phyloP scores from a whole-genome alignment of 371 early-diverging fungal genomes.

The Entomophthora muscae region DNA sequence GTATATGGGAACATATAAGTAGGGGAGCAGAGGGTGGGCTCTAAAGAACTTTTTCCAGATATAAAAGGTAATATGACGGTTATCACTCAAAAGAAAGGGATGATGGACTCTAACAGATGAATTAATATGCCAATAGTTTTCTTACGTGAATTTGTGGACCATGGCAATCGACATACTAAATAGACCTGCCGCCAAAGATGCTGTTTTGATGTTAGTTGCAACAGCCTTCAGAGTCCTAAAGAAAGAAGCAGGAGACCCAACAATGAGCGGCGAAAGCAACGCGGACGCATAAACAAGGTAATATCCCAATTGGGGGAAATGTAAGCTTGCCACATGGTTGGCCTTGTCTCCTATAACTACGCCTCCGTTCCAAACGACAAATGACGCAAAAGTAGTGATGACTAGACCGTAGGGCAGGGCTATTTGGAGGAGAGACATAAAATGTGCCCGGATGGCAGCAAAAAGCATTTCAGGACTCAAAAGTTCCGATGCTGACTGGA shows the following conservation, averaged over 20 bases:
- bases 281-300: slow-evolving; percentile 45
- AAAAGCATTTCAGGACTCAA: not conserved
- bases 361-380: slow-evolving; percentile 63
- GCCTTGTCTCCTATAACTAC: slow-evolving; percentile 78
- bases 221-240: not conserved
- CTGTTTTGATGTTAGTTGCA: slow-evolving; percentile 9
- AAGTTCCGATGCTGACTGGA: not conserved
- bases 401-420: slow-evolving; percentile 20
- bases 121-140: not conserved
- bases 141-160: slow-evolving; percentile 15
- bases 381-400: slow-evolving; percentile 30
- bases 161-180: slow-evolving; percentile 9
- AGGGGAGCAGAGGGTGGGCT: slow-evolving; percentile 29
- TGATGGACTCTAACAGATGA: slow-evolving; percentile 51
- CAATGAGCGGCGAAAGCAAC: slow-evolving; percentile 15
- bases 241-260: not conserved
- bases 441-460: too few relatives aligned
- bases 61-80: slow-evolving; percentile 90
- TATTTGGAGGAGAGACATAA: not conserved
- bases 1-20: slow-evolving; percentile 49
- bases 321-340: slow-evolving; percentile 65
- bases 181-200: not conserved
- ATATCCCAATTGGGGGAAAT: slow-evolving; percentile 80
- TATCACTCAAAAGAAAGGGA: slow-evolving; percentile 86
- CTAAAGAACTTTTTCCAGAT: slow-evolving; percentile 68